Conservation (phyloP, 2,329 filamentous ascomycete genomes). For the Calycina herbarum region DNA sequence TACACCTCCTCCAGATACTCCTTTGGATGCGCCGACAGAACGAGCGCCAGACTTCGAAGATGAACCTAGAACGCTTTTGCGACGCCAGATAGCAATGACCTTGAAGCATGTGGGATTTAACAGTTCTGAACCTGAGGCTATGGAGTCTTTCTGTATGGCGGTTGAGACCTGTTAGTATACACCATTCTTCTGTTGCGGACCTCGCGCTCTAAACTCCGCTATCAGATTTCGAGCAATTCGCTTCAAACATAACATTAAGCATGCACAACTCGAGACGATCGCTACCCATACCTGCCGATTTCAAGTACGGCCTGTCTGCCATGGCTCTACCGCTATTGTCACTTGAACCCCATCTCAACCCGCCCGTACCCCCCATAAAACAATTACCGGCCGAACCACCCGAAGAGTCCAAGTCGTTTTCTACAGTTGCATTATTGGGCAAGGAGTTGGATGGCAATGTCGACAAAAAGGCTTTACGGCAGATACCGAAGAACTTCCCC, state of each 20-base stretch:
- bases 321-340: conserved; percentile 53
- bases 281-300: conserved; percentile 57
- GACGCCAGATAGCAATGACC: conserved; percentile 55
- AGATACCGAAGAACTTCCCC: conserved; percentile 60
- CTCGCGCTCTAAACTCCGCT: conserved; percentile 19
- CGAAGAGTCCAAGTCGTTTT: conserved; percentile 46
- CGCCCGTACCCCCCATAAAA: conserved; percentile 48
- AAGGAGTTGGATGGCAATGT: conserved; percentile 57
- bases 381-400: conserved; percentile 37
- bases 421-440: conserved; percentile 42
- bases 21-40: conserved; percentile 5
- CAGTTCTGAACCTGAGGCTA: conserved; percentile 52
- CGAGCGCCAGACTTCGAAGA: conserved; percentile 32
- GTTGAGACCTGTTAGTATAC: conserved; percentile 56
- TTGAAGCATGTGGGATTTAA: conserved; percentile 60
- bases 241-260: conserved; percentile 33
- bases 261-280: conserved; percentile 44
- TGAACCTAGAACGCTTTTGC: conserved; percentile 41
- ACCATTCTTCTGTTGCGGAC: background rate
- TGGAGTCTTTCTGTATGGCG: conserved; percentile 57
- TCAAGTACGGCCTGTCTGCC: conserved; percentile 51
- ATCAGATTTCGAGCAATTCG: conserved; percentile 35
- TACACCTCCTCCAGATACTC: conserved; percentile 31
- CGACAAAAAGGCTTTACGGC: conserved; percentile 55
- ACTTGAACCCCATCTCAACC: conserved; percentile 57